Evolutionary conservation across 768 basidiomycete species (phyloP).

Genomic region (Boletus sp.): DNA sequence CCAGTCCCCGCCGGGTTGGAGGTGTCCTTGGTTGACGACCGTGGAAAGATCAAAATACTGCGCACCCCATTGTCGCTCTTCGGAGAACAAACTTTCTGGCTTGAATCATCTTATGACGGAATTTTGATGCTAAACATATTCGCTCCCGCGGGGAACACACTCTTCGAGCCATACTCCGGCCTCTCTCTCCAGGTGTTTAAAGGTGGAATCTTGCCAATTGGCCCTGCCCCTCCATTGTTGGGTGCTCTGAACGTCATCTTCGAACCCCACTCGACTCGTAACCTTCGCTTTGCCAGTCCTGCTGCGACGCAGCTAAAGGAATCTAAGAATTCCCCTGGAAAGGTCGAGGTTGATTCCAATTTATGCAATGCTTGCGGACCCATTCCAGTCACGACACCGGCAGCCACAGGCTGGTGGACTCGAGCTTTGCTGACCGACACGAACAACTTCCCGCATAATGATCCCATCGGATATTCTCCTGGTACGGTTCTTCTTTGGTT

Average conservation of each 20-base stretch:
- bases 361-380: not conserved
- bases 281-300: constrained; percentile 8
- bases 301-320: constrained; percentile 2
- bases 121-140: constrained; percentile 5
- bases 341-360: too few species aligned
- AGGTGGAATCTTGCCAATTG: not conserved
- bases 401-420: constrained; percentile 11
- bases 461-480: not conserved
- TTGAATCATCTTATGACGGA: constrained; percentile 4
- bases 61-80: not conserved
- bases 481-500: not conserved
- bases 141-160: not conserved
- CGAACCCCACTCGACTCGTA: constrained; percentile 11
- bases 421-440: not conserved
- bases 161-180: constrained; percentile 9
- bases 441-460: not conserved
- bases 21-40: constrained; percentile 9
- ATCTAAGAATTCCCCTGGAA: not conserved
- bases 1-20: not conserved
- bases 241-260: constrained; percentile 13
- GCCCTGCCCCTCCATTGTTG: not conserved
- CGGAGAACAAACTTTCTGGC: not conserved
- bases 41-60: not conserved
- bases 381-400: constrained; percentile 4
- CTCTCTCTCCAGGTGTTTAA: constrained; percentile 5